Conservation (phyloP, 176 grass and related monocot species). For the Ampelocalamus luodianensis region DNA sequence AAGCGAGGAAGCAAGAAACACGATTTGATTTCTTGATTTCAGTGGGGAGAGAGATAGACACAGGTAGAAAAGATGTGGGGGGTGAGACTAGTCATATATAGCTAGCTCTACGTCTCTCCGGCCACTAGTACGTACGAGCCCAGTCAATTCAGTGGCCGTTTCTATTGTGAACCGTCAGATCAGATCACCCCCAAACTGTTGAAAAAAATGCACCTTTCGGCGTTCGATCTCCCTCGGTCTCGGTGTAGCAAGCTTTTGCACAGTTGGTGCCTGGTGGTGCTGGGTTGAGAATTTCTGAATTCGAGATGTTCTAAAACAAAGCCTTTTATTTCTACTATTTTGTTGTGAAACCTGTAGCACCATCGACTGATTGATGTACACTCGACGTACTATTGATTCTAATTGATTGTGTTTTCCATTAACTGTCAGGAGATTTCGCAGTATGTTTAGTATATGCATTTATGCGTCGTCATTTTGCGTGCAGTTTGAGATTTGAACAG, state of each 20-base stretch:
- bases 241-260: background rate
- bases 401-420: background rate
- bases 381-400: background rate
- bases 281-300: background rate
- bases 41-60: background rate
- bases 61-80: background rate
- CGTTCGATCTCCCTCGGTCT: background rate
- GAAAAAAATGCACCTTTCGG: background rate
- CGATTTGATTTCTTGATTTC: slow-evolving; percentile 10
- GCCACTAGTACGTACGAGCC: background rate
- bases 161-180: background rate
- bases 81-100: background rate
- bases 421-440: background rate
- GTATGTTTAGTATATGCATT: background rate
- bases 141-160: slow-evolving; percentile 5
- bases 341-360: background rate
- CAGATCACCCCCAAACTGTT: background rate
- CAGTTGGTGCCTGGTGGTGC: background rate
- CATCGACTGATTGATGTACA: background rate
- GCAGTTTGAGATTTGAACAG: background rate
- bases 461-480: background rate
- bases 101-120: background rate
- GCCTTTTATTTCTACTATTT: background rate
- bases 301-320: background rate
- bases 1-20: background rate